These are phyloP conservation scores for Claviceps maximensis DNA, from an alignment of 2,329 filamentous ascomycete genomes.

Conservation along the genomic window DNA sequence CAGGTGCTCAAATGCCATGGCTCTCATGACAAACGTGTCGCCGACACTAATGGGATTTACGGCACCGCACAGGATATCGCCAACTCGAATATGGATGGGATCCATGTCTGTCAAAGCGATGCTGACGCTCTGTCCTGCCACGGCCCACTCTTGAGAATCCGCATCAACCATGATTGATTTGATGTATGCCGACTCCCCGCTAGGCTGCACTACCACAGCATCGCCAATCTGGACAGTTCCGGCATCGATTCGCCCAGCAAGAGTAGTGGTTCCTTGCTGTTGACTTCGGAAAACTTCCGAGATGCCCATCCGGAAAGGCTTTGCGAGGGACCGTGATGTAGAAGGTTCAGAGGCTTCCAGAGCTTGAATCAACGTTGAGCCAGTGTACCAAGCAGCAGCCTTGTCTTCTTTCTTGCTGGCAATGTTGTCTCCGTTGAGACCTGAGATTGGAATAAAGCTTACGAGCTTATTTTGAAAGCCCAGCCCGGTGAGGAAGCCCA, in stretches of 20 bases:
- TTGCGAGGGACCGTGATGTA: constrained; percentile 51
- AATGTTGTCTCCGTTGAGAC: constrained; percentile 80
- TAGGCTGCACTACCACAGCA: constrained; percentile 63
- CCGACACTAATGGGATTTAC: constrained; percentile 55
- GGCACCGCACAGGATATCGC: constrained; percentile 73
- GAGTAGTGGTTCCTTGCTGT: constrained; percentile 67
- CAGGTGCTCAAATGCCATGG: constrained; percentile 79
- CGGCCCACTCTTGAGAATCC: constrained; percentile 69
- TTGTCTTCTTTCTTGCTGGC: constrained; percentile 41
- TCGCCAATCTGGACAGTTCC: constrained; percentile 81
- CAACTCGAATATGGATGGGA: constrained; percentile 63
- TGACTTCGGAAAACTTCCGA: constrained; percentile 74
- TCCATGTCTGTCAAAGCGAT: constrained; percentile 82
- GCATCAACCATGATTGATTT: constrained; percentile 70
- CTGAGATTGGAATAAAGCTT: constrained; percentile 79
- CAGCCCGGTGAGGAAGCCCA: constrained; percentile 66
- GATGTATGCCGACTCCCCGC: constrained; percentile 65
- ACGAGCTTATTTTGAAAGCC: constrained; percentile 75
- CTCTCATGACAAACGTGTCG: constrained; percentile 66
- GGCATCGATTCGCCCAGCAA: constrained; percentile 75
- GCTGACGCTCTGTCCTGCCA: constrained; percentile 78
- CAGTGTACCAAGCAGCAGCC: constrained; percentile 64
- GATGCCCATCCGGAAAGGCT: constrained; percentile 75
- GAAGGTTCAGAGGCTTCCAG: constrained; percentile 72
- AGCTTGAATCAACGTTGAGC: constrained; percentile 67